These are phyloP conservation scores for Ganoderma sinense DNA, from an alignment of 1,284 basidiomycete genomes.

Conservation along the genomic window DNA sequence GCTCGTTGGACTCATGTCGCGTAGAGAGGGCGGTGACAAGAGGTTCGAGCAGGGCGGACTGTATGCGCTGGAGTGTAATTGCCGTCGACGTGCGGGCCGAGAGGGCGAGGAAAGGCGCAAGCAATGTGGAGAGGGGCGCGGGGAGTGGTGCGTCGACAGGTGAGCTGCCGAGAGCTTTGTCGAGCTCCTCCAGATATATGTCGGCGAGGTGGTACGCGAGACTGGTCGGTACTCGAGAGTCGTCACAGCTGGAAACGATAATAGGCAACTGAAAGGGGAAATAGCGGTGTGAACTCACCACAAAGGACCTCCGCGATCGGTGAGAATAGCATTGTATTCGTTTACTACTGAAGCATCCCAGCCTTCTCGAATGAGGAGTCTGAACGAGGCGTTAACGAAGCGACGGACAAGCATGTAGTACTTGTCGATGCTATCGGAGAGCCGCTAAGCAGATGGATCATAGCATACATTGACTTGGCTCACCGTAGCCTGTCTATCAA, in stretches of 20 bases:
- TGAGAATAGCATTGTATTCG: slow-evolving; percentile 76
- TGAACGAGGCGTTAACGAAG: slow-evolving; percentile 88
- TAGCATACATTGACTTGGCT: slow-evolving; percentile 24
- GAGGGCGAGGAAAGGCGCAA: slow-evolving; percentile 75
- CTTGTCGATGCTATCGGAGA: slow-evolving; percentile 84
- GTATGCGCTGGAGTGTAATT: slow-evolving; percentile 73
- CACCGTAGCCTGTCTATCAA: slow-evolving; percentile 92
- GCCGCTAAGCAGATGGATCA: background rate
- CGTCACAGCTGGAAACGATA: slow-evolving; percentile 62
- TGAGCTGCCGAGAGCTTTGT: slow-evolving; percentile 64
- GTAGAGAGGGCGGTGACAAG: slow-evolving; percentile 58
- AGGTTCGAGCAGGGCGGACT: slow-evolving; percentile 70
- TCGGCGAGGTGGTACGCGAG: slow-evolving; percentile 90
- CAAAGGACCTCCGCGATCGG: slow-evolving; percentile 73
- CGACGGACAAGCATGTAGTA: slow-evolving; percentile 94
- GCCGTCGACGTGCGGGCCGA: slow-evolving; percentile 71
- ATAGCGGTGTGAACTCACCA: slow-evolving; percentile 56
- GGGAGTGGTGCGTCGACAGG: slow-evolving; percentile 42
- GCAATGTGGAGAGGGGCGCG: slow-evolving; percentile 64
- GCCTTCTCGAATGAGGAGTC: slow-evolving; percentile 72
- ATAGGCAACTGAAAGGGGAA: background rate
- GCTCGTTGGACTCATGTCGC: slow-evolving; percentile 41
- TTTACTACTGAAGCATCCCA: slow-evolving; percentile 71
- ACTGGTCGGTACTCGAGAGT: slow-evolving; percentile 80
- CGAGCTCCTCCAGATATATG: slow-evolving; percentile 91